These are phyloP conservation scores for Diplodia sapinea DNA, from an alignment of 2,329 filamentous ascomycete species.

Conservation along the genomic window DNA sequence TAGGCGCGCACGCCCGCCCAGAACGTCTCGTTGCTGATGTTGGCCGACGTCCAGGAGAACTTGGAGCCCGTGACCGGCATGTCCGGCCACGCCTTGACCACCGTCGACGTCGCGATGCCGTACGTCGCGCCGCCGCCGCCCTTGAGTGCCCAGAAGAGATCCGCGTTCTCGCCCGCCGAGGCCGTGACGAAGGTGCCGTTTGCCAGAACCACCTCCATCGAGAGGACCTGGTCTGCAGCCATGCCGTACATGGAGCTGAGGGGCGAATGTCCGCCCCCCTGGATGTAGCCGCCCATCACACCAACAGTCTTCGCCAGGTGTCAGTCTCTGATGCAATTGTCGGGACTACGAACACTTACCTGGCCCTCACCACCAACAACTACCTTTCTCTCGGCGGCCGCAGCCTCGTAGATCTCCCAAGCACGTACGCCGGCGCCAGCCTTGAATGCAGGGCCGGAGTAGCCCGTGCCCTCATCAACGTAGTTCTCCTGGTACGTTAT, in stretches of 20 bases:
- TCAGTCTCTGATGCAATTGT: not conserved
- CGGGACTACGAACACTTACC: not conserved
- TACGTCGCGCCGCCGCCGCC: conserved; percentile 45
- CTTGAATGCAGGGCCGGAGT: conserved; percentile 40
- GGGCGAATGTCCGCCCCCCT: conserved; percentile 42
- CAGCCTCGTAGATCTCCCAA: conserved; percentile 40
- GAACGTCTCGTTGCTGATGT: conserved; percentile 36
- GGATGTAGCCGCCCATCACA: conserved; percentile 42
- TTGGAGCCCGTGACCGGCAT: conserved; percentile 16
- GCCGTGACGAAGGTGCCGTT: conserved; percentile 41
- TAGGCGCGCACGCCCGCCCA: conserved; percentile 43
- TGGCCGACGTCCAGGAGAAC: conserved; percentile 59
- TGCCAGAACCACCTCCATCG: conserved; percentile 43
- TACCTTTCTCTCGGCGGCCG: conserved; percentile 35
- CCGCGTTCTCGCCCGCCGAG: conserved; percentile 39
- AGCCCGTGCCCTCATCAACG: conserved; percentile 38
- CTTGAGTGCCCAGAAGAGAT: conserved; percentile 47
- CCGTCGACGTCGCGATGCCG: conserved; percentile 43
- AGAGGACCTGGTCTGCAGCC: conserved; percentile 42
- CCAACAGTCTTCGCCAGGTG: conserved; percentile 41
- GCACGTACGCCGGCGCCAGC: conserved; percentile 44
- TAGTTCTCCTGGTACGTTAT: conserved; percentile 43
- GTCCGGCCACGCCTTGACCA: conserved; percentile 40
- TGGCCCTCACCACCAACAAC: conserved; percentile 43
- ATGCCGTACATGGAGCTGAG: conserved; percentile 36